phyloP scores from a whole-genome alignment of 768 basidiomycete genomes.

The Chalciporus piperatus region DNA sequence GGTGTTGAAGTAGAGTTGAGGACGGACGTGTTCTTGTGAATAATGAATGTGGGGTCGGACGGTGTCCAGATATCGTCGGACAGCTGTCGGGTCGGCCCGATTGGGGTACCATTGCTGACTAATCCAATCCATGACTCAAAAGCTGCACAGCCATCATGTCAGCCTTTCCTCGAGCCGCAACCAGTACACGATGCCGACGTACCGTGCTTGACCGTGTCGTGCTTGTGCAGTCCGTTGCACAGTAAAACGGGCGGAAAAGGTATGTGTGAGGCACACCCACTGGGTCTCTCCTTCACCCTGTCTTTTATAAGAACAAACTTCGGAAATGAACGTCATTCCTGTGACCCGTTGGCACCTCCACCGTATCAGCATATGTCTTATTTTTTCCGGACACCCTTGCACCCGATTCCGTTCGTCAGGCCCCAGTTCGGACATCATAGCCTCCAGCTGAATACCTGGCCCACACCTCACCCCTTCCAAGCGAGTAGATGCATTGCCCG shows the following conservation, averaged over 20 bases:
- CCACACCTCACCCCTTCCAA: slow-evolving; percentile 16
- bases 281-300: slow-evolving; percentile 10
- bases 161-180: slow-evolving; percentile 20
- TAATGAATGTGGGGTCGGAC: slow-evolving; percentile 20
- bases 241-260: slow-evolving; percentile 12
- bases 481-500: slow-evolving; percentile 28
- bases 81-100: slow-evolving; percentile 36
- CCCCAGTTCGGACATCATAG: slow-evolving; percentile 28
- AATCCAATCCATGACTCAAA: slow-evolving; percentile 29
- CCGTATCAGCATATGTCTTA: slow-evolving; percentile 20
- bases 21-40: slow-evolving; percentile 17
- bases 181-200: slow-evolving; percentile 16
- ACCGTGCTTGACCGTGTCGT: slow-evolving; percentile 11
- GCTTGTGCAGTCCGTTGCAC: slow-evolving; percentile 1
- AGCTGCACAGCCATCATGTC: slow-evolving; percentile 25
- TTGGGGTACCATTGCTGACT: slow-evolving; percentile 29
- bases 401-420: slow-evolving; percentile 32
- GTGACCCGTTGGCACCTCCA: slow-evolving; percentile 22
- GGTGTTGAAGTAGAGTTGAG: slow-evolving; percentile 28
- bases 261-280: slow-evolving; percentile 22
- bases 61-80: slow-evolving; percentile 34
- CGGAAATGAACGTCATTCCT: slow-evolving; percentile 37
- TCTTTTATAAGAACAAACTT: slow-evolving; percentile 29
- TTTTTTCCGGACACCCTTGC: slow-evolving; percentile 26
- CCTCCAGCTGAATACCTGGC: slow-evolving; percentile 19